Base-by-base conservation (phyloP, 306 rosid species). In the Pyrus betulifolia region DNA sequence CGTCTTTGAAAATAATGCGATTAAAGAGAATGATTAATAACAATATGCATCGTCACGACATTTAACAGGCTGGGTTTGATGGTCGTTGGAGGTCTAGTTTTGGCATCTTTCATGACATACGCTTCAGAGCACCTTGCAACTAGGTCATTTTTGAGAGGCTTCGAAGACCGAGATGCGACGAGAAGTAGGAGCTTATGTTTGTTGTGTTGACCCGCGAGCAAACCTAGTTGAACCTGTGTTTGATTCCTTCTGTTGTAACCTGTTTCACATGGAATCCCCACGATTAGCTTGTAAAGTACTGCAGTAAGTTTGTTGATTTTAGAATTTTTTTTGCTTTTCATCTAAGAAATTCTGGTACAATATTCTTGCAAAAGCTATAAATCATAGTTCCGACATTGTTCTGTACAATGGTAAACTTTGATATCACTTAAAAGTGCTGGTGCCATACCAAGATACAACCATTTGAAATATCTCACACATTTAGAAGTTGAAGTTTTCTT, bases 21-120 rank as follows among this genome's bases (percentile, higher is more conserved):
- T 64, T 22, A 30, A 30, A 64, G 55, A 30, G 17, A 31, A 18
- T 0, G 45, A 14, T 31, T 33, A 30, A 15, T 21, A 42, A 79
- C 55, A 42, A 38, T 45, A 8, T 61, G 23, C 67, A 11, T 62
- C 52, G 66, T 54, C 28, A 13, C 58, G 59, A 71, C 35, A 46
- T 64, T 61, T 9, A 71, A 86, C 93, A 96, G 99, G 93, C 79
- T 96, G 75, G 99, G 93, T 11, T 87, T 92, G 86, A 92, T 96
- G 96, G 96, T 89, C 59, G 90, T 84, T 33, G 99, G 99, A 74
- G 90, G 93, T 75, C 76, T 96, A 73, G 72, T 91, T 51, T 84
- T 92, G 87, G 97, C 93, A 67, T 88, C 97, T 46, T 96, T 96
- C 88, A 96, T 96, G 98, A 91, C 99, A 45, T 96, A 88, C 69